Base-by-base conservation (phyloP, 148 eudicot species). In the Polygonum aviculare region DNA sequence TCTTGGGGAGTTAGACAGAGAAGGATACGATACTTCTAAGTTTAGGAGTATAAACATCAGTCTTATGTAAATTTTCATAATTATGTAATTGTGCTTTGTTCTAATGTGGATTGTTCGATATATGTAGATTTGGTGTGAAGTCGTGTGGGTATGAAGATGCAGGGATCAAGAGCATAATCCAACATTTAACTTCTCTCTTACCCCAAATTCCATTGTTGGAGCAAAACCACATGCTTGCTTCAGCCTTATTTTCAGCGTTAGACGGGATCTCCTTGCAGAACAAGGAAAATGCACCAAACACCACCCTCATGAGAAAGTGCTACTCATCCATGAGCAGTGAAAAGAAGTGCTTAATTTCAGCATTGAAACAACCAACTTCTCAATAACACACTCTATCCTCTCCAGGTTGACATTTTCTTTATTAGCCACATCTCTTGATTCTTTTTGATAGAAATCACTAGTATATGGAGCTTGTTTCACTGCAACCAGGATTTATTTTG, bases 81-180 rank as follows among this genome's bases (percentile, higher is more conserved):
- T 44, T 18, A 26, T 26, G 31, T 26, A 26, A 26, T 26, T 26
- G 31, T 26, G 31, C 31, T 26, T 26, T 26, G 16, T 38, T 44
- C 72, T 67, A 67, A 67, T 7, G 44, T 38, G 19, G 19, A 2
- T 67, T 67, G 19, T 65, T 14, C n/a, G 1, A 8, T 35, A 19
- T 86, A 93, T 35, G 44, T 86, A 93, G 98, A 80, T 75, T 80
- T 47, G 92, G 94, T 65, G 84, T 89, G 62, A 78, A 84, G 78
- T 85, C 85, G 14, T 47, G 21, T 73, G 98, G 92, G 22, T 91
- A 86, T 49, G 82, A 82, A 38, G 89, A 89, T 70, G 41, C 75
- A 2, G 79, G 82, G 78, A 87, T 91, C 67, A 80, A 80, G 80
- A 87, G 74, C 69, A 78, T 93, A 59, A 82, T 79, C 73, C 67